These are phyloP conservation scores for Hemisphaericaspora xylofermentans DNA, from an alignment of 1,139 yeast species.

Conservation along the genomic window DNA sequence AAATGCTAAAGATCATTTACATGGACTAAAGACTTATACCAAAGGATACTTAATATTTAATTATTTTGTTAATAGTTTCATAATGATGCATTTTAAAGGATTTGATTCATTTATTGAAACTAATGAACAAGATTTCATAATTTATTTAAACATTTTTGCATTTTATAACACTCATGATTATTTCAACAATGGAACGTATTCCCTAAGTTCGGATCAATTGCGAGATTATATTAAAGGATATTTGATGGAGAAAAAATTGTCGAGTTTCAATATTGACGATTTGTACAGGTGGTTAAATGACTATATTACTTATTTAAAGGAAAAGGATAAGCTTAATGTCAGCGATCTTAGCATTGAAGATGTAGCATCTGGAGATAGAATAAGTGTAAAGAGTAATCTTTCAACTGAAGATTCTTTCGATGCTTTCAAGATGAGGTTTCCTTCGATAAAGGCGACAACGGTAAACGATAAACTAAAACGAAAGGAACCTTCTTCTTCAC, in stretches of 20 bases:
- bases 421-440: conserved; percentile 12
- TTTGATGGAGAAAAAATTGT: conserved; percentile 29
- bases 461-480: neutral
- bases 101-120: conserved; percentile 42
- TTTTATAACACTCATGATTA: conserved; percentile 37
- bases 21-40: conserved; percentile 29
- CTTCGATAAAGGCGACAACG: conserved; percentile 7
- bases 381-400: neutral
- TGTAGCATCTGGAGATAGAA: neutral
- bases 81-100: conserved; percentile 46
- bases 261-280: conserved; percentile 38
- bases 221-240: conserved; percentile 32
- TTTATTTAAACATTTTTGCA: conserved; percentile 44
- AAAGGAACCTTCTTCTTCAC: conserved; percentile 6
- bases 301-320: conserved; percentile 40
- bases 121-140: conserved; percentile 42
- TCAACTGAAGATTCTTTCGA: conserved; percentile 4
- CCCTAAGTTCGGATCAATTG: conserved; percentile 24
- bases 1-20: conserved; percentile 19
- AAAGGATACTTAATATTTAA: conserved; percentile 44
- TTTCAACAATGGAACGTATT: conserved; percentile 21
- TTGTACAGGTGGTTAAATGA: conserved; percentile 42
- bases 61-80: conserved; percentile 44
- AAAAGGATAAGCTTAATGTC: conserved; percentile 23
- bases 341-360: conserved; percentile 1